Evolutionary conservation across 148 eudicot species (phyloP).

Genomic region (Dysphania ambrosioides): DNA sequence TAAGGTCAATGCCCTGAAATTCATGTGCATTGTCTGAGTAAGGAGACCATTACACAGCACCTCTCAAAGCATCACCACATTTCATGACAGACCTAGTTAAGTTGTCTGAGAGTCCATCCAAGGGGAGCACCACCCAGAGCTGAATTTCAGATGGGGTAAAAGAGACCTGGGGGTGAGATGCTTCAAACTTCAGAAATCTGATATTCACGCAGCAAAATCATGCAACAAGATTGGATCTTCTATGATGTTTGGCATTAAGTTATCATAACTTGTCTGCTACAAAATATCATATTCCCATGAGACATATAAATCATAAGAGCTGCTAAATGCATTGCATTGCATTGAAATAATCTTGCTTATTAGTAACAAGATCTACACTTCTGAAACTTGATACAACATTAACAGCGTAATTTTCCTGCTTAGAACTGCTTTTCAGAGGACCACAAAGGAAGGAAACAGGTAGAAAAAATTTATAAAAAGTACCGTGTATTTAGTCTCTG

Average conservation of each 20-base stretch:
- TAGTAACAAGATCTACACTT: background rate
- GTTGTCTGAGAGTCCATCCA: no score
- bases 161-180: no score
- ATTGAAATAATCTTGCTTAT: no score
- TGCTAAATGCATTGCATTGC: background rate
- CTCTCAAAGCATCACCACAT: background rate
- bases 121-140: no score
- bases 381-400: no score
- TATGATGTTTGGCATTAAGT: background rate
- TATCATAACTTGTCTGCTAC: background rate
- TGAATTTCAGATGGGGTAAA: no score
- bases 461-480: background rate
- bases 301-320: background rate
- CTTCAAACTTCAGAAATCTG: no score
- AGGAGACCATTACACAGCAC: no score
- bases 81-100: background rate
- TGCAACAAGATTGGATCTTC: no score
- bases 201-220: no score
- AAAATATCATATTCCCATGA: background rate
- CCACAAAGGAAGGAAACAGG: background rate
- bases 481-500: slow-evolving; percentile 96
- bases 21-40: no score
- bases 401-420: background rate
- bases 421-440: background rate
- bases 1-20: no score